Evolutionary conservation across 495 filamentous ascomycete species (phyloP), one percentile per base, ranked within the genome.

Genomic region (Chlorociboria aeruginascens): DNA sequence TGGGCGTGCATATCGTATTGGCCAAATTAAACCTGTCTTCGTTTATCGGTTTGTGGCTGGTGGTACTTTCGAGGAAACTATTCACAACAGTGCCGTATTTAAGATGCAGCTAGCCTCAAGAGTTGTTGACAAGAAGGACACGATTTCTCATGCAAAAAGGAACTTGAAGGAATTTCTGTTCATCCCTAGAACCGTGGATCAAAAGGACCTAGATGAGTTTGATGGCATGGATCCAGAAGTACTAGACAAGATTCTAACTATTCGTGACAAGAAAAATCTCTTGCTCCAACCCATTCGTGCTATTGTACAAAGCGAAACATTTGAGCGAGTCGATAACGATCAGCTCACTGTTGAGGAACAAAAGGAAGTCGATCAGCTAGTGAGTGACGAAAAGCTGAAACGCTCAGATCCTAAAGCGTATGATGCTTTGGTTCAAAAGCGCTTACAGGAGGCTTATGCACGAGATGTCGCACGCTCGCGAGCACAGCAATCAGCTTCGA

Each of bases 41-140:
- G 86, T 96, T 3, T 97, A 97, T 59, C 83, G 84, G n/a, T 77
- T 97, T 44, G 64, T 83, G 17, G 67, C 77, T 11, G 86, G 78
- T 4, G 89, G 89, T 2, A 94, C 89, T 0, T 86, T 80, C 57
- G 87, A 95, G 58, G 74, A 81, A 25, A 68, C 69, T 0, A 64
- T 89, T 14, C 75, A 83, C 47, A 85, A 87, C 57, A 76, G 74
- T 37, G 70, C 79, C 1, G 58, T 88, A 13, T 93, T 83, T 71
- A 97, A 97, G 58, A 77, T 68, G 14, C 84, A 93, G 54, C 69
- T 95, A 39, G 75, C 87, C 0, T 72, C 71, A 16, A 76, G 85
- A 11, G 85, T 93, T 4, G 81, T 96, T 7, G 89, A 96, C 60
- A 80, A 86, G 60, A 86, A 84, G 64, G 85, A 84, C 35, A 76